Evolutionary conservation across 2,329 filamentous ascomycete species (phyloP).

Genomic region (Graphiopsis chlorocephala): DNA sequence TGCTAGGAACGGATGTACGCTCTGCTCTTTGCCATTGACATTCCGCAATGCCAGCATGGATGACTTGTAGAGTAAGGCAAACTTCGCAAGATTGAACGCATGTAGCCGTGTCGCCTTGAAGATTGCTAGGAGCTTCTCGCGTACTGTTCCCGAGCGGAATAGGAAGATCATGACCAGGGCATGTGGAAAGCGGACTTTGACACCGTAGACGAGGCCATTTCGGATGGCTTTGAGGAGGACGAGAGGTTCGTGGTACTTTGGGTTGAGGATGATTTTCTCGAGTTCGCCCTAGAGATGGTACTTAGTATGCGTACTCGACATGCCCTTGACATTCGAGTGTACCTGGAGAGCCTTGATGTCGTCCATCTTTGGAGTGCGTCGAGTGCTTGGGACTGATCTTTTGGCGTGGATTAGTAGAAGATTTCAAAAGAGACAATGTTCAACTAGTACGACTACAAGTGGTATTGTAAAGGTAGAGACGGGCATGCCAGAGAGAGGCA

Average conservation of each 20-base stretch:
- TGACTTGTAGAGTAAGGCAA: slow-evolving; percentile 86
- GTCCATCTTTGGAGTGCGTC: slow-evolving; percentile 10
- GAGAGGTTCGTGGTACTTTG: slow-evolving; percentile 79
- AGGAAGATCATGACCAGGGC: slow-evolving; percentile 97
- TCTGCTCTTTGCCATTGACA: slow-evolving; percentile 57
- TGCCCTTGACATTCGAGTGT: not conserved
- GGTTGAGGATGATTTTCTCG: slow-evolving; percentile 77
- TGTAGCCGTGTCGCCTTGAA: slow-evolving; percentile 85
- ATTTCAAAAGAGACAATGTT: not conserved
- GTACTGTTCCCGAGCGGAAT: slow-evolving; percentile 81
- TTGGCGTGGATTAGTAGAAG: not conserved
- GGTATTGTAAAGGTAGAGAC: not conserved
- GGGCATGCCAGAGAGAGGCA: not conserved
- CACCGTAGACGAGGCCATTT: slow-evolving; percentile 95
- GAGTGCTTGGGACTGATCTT: not conserved
- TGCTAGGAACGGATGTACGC: slow-evolving; percentile 80
- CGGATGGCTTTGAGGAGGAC: slow-evolving; percentile 87
- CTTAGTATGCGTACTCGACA: not conserved
- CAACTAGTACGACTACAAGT: not conserved
- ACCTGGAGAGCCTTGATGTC: slow-evolving; percentile 15
- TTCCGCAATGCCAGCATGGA: slow-evolving; percentile 70
- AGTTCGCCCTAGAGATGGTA: slow-evolving; percentile 36
- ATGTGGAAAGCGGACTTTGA: slow-evolving; percentile 97
- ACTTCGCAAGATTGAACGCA: slow-evolving; percentile 85
- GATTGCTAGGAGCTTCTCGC: slow-evolving; percentile 74